These are phyloP conservation scores for Saccharomyces hybrid DNA, from an alignment of 1,139 yeast genomes.

Conservation along the genomic window DNA sequence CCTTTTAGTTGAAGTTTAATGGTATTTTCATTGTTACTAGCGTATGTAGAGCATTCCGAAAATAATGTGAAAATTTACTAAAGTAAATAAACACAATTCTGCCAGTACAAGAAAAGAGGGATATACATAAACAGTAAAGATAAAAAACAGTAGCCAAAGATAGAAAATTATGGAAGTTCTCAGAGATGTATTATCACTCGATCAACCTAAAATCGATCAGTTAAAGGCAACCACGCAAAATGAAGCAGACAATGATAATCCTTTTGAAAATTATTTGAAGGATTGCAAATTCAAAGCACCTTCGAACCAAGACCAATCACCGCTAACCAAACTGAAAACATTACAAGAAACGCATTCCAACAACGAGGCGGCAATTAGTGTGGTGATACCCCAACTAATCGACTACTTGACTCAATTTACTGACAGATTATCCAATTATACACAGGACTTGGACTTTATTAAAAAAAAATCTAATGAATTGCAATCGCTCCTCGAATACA, in stretches of 20 bases:
- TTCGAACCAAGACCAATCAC: background rate
- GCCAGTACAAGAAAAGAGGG: background rate
- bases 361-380: conserved; percentile 15
- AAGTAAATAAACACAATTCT: background rate
- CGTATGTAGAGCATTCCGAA: background rate
- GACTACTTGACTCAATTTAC: conserved; percentile 40
- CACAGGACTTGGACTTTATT: conserved; percentile 50
- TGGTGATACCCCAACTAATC: conserved; percentile 24
- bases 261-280: background rate
- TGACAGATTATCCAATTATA: conserved; percentile 47
- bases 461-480: conserved; percentile 53
- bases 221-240: background rate
- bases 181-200: background rate
- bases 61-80: background rate
- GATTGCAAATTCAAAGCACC: background rate
- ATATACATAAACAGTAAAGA: background rate
- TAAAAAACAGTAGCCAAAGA: background rate
- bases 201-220: background rate
- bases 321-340: conserved; percentile 12
- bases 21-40: background rate
- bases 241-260: background rate
- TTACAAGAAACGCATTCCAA: conserved; percentile 16
- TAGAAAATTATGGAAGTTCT: background rate
- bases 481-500: conserved; percentile 48
- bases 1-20: background rate